Evolutionary conservation across 2,329 filamentous ascomycete genomes (phyloP), one percentile per base, ranked within the genome.

Genomic region (Diaporthe sp.): DNA sequence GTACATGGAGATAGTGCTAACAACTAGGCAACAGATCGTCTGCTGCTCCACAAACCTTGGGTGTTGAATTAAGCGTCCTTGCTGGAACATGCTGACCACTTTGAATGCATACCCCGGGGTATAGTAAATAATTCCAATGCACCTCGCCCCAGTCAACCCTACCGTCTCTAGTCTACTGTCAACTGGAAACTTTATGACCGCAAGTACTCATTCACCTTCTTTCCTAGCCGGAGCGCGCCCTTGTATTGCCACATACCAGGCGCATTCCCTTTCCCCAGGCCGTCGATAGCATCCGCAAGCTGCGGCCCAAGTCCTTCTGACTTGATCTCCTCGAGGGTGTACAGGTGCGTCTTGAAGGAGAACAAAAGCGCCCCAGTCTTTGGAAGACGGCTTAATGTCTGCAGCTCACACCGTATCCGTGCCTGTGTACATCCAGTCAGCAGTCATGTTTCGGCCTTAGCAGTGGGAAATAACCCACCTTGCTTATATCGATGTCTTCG

Each of bases 331-430:
- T 80, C 76, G 0, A 91, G 75, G 0, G 86, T 85, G 68, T 89
- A 90, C 22, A 90, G 75, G 75, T 89, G 89, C 0, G 89, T 90
- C 82, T 90, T 90, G 83, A 91, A 89, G 13, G 88, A 88, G 80
- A 91, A 91, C 17, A 90, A 79, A 2, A 90, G 80, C 0, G 87
- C 86, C 3, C 80, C 79, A 0, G 86, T 88, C 74, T 83, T 79
- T 0, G 88, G 88, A 10, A 91, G 83, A 1, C 89, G 84, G 1
- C 84, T 88, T 42, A 90, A 77, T 0, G 88, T 88, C 79, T 91
- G 89, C 19, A 89, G 82, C 79, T 91, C 89, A 42, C 87, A 85
- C 37, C 88, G 84, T 7, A 88, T 76, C 65, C 80, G 82, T 9
- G 84, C 80, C 84, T 86, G 61, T 61, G 6, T 7, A 9, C 6